A percentile compares a stretch with the other conserved stretches of the same genome.
Conservation (phyloP, 176 grass and related monocot species). For the Typha latifolia region DNA sequence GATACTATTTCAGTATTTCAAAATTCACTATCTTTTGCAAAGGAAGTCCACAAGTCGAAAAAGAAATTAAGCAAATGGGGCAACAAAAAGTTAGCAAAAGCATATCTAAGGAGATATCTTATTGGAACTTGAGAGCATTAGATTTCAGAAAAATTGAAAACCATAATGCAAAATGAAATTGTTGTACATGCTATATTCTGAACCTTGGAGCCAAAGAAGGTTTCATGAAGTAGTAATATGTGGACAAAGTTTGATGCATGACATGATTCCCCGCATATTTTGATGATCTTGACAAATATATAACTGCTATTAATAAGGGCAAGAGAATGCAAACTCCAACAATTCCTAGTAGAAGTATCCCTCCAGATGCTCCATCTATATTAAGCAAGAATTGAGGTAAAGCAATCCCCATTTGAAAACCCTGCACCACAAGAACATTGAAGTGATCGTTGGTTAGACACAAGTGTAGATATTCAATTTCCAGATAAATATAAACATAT, state of each 20-base stretch:
- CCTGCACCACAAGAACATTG: constrained; percentile 30
- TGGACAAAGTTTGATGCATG: constrained; percentile 93
- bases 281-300: constrained; percentile 97
- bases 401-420: constrained; percentile 97
- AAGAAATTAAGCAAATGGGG: too few species aligned
- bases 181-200: neutral
- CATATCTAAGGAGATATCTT: too few species aligned
- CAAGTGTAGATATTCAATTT: too few species aligned
- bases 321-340: constrained; percentile 95
- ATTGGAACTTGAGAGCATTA: too few species aligned
- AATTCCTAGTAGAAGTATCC: constrained; percentile 87
- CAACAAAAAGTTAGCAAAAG: too few species aligned
- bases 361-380: constrained; percentile 93
- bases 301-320: constrained; percentile 97
- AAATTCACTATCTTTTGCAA: too few species aligned
- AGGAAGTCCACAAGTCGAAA: too few species aligned
- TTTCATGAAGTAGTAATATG: constrained; percentile 97
- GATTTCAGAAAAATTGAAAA: too few species aligned
- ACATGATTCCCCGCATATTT: constrained; percentile 99
- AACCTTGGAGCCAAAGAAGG: constrained; percentile 99
- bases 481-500: neutral
- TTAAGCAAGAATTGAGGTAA: constrained; percentile 90
- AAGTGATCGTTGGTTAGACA: too few species aligned
- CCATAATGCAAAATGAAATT: too few species aligned
- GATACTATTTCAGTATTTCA: too few species aligned